Percentiles rank a stretch among this genome's conserved stretches.
Evolutionary conservation across 495 filamentous ascomycete species (phyloP).

Genomic region (Aeminium ludgeri): DNA sequence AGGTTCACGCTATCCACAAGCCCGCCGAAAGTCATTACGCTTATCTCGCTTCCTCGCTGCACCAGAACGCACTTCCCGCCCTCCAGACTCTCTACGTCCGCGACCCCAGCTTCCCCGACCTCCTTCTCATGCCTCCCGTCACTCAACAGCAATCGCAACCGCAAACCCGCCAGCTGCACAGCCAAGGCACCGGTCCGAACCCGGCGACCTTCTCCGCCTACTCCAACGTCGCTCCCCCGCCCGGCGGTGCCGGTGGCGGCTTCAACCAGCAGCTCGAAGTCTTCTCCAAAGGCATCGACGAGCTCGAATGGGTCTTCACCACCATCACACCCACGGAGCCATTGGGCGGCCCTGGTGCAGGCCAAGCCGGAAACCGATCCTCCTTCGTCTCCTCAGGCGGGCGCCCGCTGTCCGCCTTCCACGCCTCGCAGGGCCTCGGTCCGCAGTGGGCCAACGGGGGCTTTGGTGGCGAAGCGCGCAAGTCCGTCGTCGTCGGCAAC

Average conservation of each 20-base stretch:
- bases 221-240: neutral
- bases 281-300: conserved; percentile 72
- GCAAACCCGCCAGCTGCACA: neutral
- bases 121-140: conserved; percentile 30
- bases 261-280: conserved; percentile 55
- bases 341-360: conserved; percentile 15
- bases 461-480: conserved; percentile 38
- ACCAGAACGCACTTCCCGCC: conserved; percentile 53
- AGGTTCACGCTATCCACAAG: conserved; percentile 38
- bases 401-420: conserved; percentile 39
- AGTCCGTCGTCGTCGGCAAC: conserved; percentile 52
- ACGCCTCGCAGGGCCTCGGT: conserved; percentile 32
- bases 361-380: conserved; percentile 20
- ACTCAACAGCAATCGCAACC: neutral
- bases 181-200: neutral
- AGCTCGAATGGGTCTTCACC: conserved; percentile 73
- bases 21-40: conserved; percentile 59
- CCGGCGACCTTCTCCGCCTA: conserved; percentile 4
- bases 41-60: conserved; percentile 69
- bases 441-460: conserved; percentile 32
- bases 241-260: conserved; percentile 17
- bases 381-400: conserved; percentile 34
- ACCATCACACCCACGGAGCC: conserved; percentile 33
- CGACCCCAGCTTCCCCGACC: conserved; percentile 61
- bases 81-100: conserved; percentile 69